Evolutionary conservation across 106 monocot genomes (phyloP), one percentile per base, ranked within the genome.

Genomic region (Alisma plantagoaquatica): DNA sequence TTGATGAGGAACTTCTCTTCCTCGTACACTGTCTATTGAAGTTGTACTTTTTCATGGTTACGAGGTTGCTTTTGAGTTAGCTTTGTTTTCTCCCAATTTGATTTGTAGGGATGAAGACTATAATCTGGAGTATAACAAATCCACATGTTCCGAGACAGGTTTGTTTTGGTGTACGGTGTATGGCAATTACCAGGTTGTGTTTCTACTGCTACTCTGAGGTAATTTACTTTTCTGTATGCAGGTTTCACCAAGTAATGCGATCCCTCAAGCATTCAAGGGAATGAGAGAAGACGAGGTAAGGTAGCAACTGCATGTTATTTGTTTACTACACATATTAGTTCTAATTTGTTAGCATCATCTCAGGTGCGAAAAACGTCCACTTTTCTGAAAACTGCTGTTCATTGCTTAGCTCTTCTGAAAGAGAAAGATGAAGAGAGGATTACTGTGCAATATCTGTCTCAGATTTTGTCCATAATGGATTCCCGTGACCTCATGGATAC

Each of bases 361-460:
- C 66, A 96, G 94, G 88, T 96, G 23, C 73, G 85, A 20, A 98
- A 85, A 71, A 84, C 90, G 23, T 81, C 98, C 17, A 90, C 90
- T 47, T 74, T 98, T 49, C 43, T 98, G 41, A 98, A 90, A 63
- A 90, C 79, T 73, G 98, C 85, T 48, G 85, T 90, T 57, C 79
- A 86, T 63, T 90, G 98, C 59, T 74, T 98, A 50, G 74, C 85
- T 53, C 70, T 98, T 45, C 90, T 82, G 54, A 98, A 77, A 71
- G 98, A 98, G 60, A 96, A 96, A 56, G 88, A 98, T 31, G 98
- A 98, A 53, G 98, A 98, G 58, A 90, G 90, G 29, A 90, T 90
- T 57, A 90, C 86, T 60, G 33, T 98, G 53, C 84, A 86, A 26
- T 70, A 64, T 52, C 86, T 98, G 68, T 90, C 98, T 31, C 90